Evolutionary conservation across 2,329 filamentous ascomycete genomes (phyloP).

Genomic region (Orbilia javanica): DNA sequence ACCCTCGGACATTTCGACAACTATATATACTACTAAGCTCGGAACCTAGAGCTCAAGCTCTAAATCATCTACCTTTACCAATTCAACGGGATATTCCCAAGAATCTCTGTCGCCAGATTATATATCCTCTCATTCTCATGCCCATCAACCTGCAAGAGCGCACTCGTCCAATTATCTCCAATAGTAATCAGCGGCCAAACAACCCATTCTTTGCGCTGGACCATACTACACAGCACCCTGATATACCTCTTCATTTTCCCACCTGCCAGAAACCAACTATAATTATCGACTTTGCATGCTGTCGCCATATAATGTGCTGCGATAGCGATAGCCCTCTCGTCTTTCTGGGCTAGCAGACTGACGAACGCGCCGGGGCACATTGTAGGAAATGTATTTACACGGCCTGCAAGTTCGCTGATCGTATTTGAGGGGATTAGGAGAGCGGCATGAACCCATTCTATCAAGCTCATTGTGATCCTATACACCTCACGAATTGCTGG

Average conservation of each 20-base stretch:
- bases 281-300: constrained; percentile 56
- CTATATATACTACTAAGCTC: neutral
- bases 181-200: constrained; percentile 58
- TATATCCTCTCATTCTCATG: constrained; percentile 34
- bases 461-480: constrained; percentile 38
- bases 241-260: constrained; percentile 57
- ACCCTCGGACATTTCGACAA: neutral
- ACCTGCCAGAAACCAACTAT: constrained; percentile 54
- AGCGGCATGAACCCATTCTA: constrained; percentile 57
- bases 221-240: constrained; percentile 53
- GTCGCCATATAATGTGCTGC: constrained; percentile 56
- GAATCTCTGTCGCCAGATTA: constrained; percentile 37
- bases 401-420: constrained; percentile 30
- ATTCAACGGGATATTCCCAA: constrained; percentile 3
- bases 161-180: constrained; percentile 57
- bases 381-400: constrained; percentile 54
- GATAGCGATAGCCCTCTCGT: constrained; percentile 53
- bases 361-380: constrained; percentile 54
- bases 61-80: neutral
- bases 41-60: neutral
- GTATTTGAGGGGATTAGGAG: constrained; percentile 29
- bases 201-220: constrained; percentile 51
- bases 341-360: constrained; percentile 28
- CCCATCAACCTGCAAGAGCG: constrained; percentile 51
- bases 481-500: constrained; percentile 36